Percentiles rank a stretch among this genome's conserved stretches.
phyloP scores from a whole-genome alignment of 208 protist species.

The Leishmania arabica region DNA sequence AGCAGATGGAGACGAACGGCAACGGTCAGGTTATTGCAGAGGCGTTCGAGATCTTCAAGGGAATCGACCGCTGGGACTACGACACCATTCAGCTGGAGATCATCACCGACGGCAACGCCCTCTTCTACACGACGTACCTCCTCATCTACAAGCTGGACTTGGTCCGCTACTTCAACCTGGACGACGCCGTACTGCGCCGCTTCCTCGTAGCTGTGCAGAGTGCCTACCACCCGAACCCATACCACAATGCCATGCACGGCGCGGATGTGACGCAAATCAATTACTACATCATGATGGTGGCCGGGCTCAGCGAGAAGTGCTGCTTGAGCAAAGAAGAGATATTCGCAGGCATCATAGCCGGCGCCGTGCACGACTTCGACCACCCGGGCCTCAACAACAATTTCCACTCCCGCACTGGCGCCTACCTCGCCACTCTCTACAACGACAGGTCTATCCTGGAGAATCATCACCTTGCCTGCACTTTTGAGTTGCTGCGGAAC shows the following conservation, averaged over 20 bases:
- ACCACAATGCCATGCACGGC: slow-evolving; percentile 94
- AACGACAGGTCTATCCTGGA: slow-evolving; percentile 95
- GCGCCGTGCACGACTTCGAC: slow-evolving; percentile 96
- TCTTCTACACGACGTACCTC: slow-evolving; percentile 88
- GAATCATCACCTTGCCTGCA: slow-evolving; percentile 92
- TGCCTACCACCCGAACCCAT: slow-evolving; percentile 91
- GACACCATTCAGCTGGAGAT: slow-evolving; percentile 87
- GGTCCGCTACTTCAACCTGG: slow-evolving; percentile 82
- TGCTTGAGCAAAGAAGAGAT: slow-evolving; percentile 88
- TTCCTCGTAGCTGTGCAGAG: slow-evolving; percentile 87
- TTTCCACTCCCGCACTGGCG: slow-evolving; percentile 93
- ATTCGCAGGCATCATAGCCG: slow-evolving; percentile 88
- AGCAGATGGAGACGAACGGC: slow-evolving; percentile 46
- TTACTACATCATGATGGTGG: slow-evolving; percentile 92
- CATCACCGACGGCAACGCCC: slow-evolving; percentile 85
- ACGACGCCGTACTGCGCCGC: slow-evolving; percentile 76
- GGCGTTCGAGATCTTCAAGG: slow-evolving; percentile 83
- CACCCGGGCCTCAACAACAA: slow-evolving; percentile 97
- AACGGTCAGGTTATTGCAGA: slow-evolving; percentile 60
- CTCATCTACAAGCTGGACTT: slow-evolving; percentile 91
- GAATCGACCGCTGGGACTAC: slow-evolving; percentile 90
- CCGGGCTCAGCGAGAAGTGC: slow-evolving; percentile 69
- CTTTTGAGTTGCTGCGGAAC: slow-evolving; percentile 86
- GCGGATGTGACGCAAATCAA: slow-evolving; percentile 94
- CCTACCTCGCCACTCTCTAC: slow-evolving; percentile 92